Percentiles rank a stretch among this genome's conserved stretches.
Evolutionary conservation across 1,139 yeast species (phyloP).

Genomic region (Yamadazyma sp.): DNA sequence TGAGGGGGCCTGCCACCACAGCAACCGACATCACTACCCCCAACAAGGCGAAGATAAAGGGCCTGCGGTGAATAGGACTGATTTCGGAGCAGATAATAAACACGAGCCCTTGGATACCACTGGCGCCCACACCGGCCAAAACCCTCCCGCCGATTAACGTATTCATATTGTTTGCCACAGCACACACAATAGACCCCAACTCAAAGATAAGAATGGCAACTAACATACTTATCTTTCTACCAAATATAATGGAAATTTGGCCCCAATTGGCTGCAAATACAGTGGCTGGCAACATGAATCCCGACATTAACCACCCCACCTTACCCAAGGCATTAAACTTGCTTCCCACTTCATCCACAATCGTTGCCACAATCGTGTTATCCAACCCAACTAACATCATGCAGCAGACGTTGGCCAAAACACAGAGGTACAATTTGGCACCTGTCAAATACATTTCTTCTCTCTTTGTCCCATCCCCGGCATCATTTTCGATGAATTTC

Average conservation of each 20-base stretch:
- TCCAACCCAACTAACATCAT: slow-evolving; percentile 40
- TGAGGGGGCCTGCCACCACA: slow-evolving; percentile 55
- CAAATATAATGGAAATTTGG: slow-evolving; percentile 45
- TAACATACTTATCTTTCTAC: slow-evolving; percentile 42
- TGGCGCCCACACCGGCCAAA: slow-evolving; percentile 35
- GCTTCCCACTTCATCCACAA: slow-evolving; percentile 38
- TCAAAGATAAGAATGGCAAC: slow-evolving; percentile 35
- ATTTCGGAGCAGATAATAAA: slow-evolving; percentile 31
- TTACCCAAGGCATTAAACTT: slow-evolving; percentile 47
- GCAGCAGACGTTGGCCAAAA: slow-evolving; percentile 28
- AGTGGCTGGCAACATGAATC: slow-evolving; percentile 48
- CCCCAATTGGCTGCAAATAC: slow-evolving; percentile 42
- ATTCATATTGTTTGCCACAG: slow-evolving; percentile 34
- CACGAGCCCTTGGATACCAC: slow-evolving; percentile 29
- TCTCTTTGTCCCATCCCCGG: slow-evolving; percentile 44
- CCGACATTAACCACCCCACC: slow-evolving; percentile 63
- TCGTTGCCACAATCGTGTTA: slow-evolving; percentile 41
- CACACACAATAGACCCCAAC: slow-evolving; percentile 41
- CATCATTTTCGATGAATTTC: slow-evolving; percentile 34
- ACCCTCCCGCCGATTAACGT: slow-evolving; percentile 40
- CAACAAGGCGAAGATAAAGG: slow-evolving; percentile 38
- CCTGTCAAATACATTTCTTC: slow-evolving; percentile 41
- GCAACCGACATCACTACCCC: slow-evolving; percentile 45
- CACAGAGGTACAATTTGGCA: slow-evolving; percentile 24
- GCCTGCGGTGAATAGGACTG: slow-evolving; percentile 29